Evolutionary conservation across 306 rosid genomes (phyloP).

Genomic region (Sechiopsis laciniata): DNA sequence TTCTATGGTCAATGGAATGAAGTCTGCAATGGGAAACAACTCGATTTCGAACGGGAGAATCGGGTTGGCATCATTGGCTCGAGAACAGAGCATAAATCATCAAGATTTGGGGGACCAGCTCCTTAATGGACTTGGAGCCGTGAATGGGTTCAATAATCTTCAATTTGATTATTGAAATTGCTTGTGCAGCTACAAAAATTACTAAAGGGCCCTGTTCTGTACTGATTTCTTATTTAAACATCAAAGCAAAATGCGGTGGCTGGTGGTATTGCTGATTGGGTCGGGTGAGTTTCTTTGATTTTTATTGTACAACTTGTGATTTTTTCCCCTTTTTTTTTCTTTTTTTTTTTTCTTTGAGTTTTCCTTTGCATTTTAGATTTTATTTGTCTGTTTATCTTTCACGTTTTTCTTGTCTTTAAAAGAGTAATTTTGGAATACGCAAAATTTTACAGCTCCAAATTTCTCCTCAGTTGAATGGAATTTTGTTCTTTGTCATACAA

Average conservation of each 20-base stretch:
- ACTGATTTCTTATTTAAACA: constrained; percentile 21
- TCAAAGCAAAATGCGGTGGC: constrained; percentile 57
- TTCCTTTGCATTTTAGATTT: constrained; percentile 4
- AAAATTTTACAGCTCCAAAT: constrained; percentile 3
- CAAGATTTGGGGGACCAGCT: constrained; percentile 77
- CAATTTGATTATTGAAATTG: constrained; percentile 51
- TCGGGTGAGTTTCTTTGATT: constrained; percentile 32
- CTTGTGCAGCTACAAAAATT: constrained; percentile 8
- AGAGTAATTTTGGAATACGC: constrained; percentile 1
- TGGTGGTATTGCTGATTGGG: constrained; percentile 28
- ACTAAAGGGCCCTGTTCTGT: neutral
- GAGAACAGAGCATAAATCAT: constrained; percentile 64
- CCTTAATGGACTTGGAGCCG: constrained; percentile 30
- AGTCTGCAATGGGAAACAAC: constrained; percentile 68
- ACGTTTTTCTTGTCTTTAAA: neutral
- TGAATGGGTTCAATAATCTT: constrained; percentile 55
- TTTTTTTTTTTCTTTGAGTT: neutral
- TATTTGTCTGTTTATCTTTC: neutral
- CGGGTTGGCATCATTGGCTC: constrained; percentile 64
- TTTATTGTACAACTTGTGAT: constrained; percentile 39
- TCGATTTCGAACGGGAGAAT: constrained; percentile 73
- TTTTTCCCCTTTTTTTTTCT: neutral
- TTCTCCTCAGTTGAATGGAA: neutral
- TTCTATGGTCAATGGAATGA: constrained; percentile 62
- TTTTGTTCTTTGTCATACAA: neutral